Evolutionary conservation across 768 basidiomycete species (phyloP), one percentile per base, ranked within the genome.

Genomic region (Lentinula detonsa): DNA sequence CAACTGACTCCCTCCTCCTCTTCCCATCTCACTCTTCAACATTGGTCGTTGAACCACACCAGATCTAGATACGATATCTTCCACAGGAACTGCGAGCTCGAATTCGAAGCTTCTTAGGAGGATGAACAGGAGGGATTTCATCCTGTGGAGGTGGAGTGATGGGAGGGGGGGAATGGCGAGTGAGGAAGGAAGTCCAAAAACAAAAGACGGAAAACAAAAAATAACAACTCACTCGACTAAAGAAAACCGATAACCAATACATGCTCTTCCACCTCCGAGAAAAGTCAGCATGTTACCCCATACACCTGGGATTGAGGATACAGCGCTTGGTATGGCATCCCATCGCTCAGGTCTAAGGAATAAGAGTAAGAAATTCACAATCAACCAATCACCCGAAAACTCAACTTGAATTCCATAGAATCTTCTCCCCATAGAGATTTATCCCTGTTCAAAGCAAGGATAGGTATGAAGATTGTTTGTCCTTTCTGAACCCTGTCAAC

Each of bases 311-410:
- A 88, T 72, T 0, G 67, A 60, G 3, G 67, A 67, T 1, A 74
- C 78, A 1, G 72, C 73, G 18, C 79, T 76, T 0, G 86, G 84
- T 8, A 75, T 39, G 2, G 73, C 65, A 15, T 73, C 67, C 88
- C 88, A 90, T 0, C 88, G 76, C 63, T 88, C 87, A 0, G 88
- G 88, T 64, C 85, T 88, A 39, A 53, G 28, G 35, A 37, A n/a
- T 43, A 4, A 79, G 57, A 10, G 51, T 69, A 60, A 72, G 66
- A 10, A 73, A 6, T 69, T 33, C 45, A 49, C 16, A 7, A 37
- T 7, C 46, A 6, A 3, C 28, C 28, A 28, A 28, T 28, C 28
- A 28, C 28, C 28, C 2, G 16, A 11, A 16, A 0, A 59, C 77
- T 53, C 59, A 85, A 28, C 86, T 70, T 82, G 77, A 88, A 90